Evolutionary conservation across 371 early-diverging fungal species (phyloP), one percentile per base, ranked within the genome.

Genomic region (Mortierella sp.): DNA sequence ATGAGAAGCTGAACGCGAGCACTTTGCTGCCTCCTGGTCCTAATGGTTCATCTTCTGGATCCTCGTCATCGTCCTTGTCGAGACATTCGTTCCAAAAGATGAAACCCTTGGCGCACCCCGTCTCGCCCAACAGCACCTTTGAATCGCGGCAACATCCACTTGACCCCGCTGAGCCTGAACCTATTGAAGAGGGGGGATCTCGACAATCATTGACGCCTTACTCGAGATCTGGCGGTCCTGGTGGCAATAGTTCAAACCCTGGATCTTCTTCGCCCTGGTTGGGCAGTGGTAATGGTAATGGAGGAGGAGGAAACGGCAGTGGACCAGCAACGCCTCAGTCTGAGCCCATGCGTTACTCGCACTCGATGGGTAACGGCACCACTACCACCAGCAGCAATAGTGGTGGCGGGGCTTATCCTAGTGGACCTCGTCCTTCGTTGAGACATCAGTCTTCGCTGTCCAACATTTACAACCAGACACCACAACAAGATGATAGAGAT

Each of bases 1-100:
- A 80, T 48, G 83, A 79, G 51, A 76, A 35, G 44, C n/a, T 71
- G 51, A 74, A 76, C n/a, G 77, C 74, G 4, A 73, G 55, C 58
- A 75, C 76, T 7, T 55, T 79, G 73, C 54, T 58, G 12, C 60
- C 60, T 29, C 29, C 60, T 11, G 60, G 60, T n/a, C 60, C 60
- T 12, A 58, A 58, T 14, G 60, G 60, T 12, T 58, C 60, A 4
- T 58, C 60, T 12, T 27, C 60, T 58, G 60, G 60, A 58, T 7
- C 35, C 14, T 43, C 70, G 27, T 63, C 71, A 1, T 48, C 48
- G 27, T 51, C 54, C 60, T 58, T 58, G 29, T 58, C 60, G 60
- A 58, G 60, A 29, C 60, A 58, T 14, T 58, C 60, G 11, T 8
- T 58, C 14, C 60, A 58, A 58, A 58, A 58, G 60, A 58, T 58